Evolutionary conservation across 345 rosid genomes (phyloP).

Genomic region (Chamaenerion angustifolium): DNA sequence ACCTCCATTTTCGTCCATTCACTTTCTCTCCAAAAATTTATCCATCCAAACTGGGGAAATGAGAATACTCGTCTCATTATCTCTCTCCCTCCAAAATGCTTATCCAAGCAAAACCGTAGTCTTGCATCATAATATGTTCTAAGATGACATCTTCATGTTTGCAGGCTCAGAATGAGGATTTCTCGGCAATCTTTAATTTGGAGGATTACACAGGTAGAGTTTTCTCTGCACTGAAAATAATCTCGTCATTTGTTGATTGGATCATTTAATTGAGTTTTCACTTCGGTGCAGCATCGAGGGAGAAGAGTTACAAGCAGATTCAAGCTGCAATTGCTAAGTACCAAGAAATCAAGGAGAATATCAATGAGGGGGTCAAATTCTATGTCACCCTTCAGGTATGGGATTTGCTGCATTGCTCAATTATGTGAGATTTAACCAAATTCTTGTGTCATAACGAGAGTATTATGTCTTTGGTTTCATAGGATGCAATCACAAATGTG

Average conservation of each 20-base stretch:
- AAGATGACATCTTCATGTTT: neutral
- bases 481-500: constrained; percentile 92
- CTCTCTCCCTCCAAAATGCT: too few relatives aligned
- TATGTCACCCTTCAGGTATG: constrained; percentile 93
- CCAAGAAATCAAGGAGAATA: constrained; percentile 88
- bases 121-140: neutral
- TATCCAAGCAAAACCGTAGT: too few relatives aligned
- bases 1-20: too few relatives aligned
- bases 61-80: too few relatives aligned
- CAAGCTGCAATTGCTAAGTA: constrained; percentile 80
- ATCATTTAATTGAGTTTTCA: neutral
- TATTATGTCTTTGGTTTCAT: constrained; percentile 3
- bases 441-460: too few relatives aligned
- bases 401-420: too few relatives aligned
- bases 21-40: too few relatives aligned
- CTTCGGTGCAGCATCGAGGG: constrained; percentile 56
- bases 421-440: too few relatives aligned
- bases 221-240: too few relatives aligned
- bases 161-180: constrained; percentile 89
- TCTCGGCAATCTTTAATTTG: constrained; percentile 63
- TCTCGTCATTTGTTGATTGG: too few relatives aligned
- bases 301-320: constrained; percentile 86
- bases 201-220: constrained; percentile 89
- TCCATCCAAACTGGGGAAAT: too few relatives aligned
- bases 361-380: constrained; percentile 92